Evolutionary conservation across 805 yeast genomes (phyloP), one percentile per base, ranked within the genome.

Genomic region (Zygoascus flipseniorum): DNA sequence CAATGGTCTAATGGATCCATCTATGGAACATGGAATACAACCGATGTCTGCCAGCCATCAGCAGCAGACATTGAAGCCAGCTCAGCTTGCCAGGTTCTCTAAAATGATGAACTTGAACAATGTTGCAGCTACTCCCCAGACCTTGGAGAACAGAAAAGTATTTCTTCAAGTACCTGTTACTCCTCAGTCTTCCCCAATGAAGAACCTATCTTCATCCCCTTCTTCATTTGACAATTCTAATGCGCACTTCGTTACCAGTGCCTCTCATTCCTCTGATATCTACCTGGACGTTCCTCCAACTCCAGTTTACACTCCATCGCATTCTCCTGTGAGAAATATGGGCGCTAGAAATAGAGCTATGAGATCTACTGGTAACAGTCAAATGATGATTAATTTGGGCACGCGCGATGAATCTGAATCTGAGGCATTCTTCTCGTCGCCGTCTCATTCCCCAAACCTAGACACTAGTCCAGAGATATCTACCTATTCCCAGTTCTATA

Each of bases 11-110:
- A 4, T 19, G 45, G 45, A 43, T 43, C 13, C 45, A 13, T 13
- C 14, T 43, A 19, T 43, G 28, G 28, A 10, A 13, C 13, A 16
- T 16, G 28, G 45, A 19, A 43, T 35, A 35, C 43, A n/a, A n/a
- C 14, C 50, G 2, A 31, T 47, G 41, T n/a, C 50, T 14, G 42
- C 19, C 14, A 14, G 26, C 10, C 55, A 19, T 31, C 46, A 20
- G 31, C 44, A 18, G 16, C 51, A 46, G 44, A 32, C 26, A 18
- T 23, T 44, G 31, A 59, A 59, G 44, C 61, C 63, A 1, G 50
- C 62, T 13, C 53, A 59, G 31, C 39, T 60, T 43, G 62, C 63
- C 16, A 60, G 56, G 48, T 60, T 54, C 47, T 58, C 63, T 35
- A 55, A 54, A 48, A 49, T 53, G 51, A 54, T 60, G 58, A 59